phyloP scores from a whole-genome alignment of 495 filamentous ascomycete genomes.

The Wilcoxina mikolae region DNA sequence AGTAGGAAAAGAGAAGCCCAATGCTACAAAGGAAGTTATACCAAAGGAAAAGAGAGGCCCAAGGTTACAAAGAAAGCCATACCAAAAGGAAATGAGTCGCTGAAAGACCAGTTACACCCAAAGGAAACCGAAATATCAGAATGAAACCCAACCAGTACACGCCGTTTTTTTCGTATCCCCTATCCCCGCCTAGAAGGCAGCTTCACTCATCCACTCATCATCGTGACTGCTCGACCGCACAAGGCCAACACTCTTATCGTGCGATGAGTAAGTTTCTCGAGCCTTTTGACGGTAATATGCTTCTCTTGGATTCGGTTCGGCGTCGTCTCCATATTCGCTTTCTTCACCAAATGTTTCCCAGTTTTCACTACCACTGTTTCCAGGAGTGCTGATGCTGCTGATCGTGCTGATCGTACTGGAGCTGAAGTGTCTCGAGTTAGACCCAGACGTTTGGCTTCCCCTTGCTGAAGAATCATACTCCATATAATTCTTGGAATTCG shows the following conservation, averaged over 20 bases:
- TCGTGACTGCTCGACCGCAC: not conserved
- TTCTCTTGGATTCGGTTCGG: conserved; percentile 17
- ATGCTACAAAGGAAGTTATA: no score
- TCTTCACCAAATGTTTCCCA: conserved; percentile 22
- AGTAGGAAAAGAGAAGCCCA: no score
- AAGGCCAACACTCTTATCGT: conserved; percentile 1
- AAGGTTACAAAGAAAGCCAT: no score
- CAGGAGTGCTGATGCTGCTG: conserved; percentile 1
- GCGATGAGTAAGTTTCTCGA: not conserved
- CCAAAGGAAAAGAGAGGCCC: no score
- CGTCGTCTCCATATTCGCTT: conserved; percentile 12
- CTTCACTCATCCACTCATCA: not conserved
- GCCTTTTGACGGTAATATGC: conserved; percentile 15
- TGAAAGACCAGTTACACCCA: no score
- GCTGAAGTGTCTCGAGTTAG: not conserved
- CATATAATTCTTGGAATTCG: not conserved
- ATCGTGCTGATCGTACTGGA: conserved; percentile 1
- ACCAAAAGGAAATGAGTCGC: no score
- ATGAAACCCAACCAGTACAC: no score
- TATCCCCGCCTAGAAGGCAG: not conserved
- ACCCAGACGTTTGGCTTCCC: not conserved
- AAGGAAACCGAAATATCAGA: no score
- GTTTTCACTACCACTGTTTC: conserved; percentile 18
- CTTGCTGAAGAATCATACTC: not conserved
- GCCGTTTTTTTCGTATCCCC: no score